Base-by-base conservation (phyloP, 495 filamentous ascomycete species). In the Aspergillus funiculosus region DNA sequence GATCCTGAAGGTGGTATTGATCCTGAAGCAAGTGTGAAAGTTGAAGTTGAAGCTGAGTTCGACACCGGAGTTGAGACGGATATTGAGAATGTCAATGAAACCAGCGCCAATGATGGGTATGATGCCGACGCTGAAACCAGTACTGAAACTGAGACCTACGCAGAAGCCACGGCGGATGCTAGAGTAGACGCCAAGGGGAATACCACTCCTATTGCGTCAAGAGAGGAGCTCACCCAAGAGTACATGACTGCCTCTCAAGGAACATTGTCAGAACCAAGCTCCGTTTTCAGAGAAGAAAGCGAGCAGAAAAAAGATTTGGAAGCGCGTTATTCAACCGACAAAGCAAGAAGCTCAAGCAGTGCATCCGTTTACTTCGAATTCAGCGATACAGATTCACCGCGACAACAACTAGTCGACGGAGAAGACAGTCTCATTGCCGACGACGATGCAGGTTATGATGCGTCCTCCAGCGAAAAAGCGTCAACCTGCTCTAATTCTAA, bases 321-420 rank as follows among this genome's bases (percentile, higher is more conserved):
- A 29, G 19, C 2, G 7, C 21, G 40, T 8, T 6, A 28, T 3
- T 18, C 36, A 11, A 6, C 11, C 6, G 21, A 15, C 9, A 20
- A 40, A 6, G 28, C 27, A 30, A 21, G 29, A 19, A 13, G 39
- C 10, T 39, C 30, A 20, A 44, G 25, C 15, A 21, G 13, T 5
- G 19, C 24, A 24, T 51, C 48, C n/a, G 27, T 45, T 13, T 51
- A 45, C 28, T 45, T 40, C 20, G 48, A 51, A 6, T 35, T 51
- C 2, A 46, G 35, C 11, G 47, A 45, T 11, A 21, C 14, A 9
- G 4, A 29, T 6, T 6, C 25, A 11, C 11, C 7, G 7, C 7
- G 13, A 18, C 10, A 11, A n/a, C 19, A 30, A 19, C 14, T 13
- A 24, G 3, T 0, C 3, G 31, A 13, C 25, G 11, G 28, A 7